Base-by-base conservation (phyloP, 805 yeast genomes). In the Brettanomyces nanus region DNA sequence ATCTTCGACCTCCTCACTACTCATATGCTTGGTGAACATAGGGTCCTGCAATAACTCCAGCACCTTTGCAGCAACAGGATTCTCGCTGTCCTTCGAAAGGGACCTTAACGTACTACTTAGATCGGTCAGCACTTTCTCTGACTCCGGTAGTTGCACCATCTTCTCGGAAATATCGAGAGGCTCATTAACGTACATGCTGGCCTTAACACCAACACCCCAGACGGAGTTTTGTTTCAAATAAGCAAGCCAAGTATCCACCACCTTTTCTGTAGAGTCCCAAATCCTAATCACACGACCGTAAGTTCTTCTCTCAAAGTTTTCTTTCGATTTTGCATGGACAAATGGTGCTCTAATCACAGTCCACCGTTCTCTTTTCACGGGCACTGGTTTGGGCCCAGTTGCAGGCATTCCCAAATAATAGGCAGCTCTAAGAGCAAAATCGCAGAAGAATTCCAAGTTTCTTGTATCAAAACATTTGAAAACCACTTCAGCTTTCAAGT, bases 281-380 rank as follows among this genome's bases (percentile, higher is more conserved):
- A 86, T 83, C 47, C 69, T 71, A 46, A 92, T 67, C 43, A 73
- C 58, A 45, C 95, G 75, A 50, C 80, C 77, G 58, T 76, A 84
- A 1, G 97, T 92, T 35, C 75, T 71, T 65, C 97, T 79, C 65
- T 85, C 84, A 63, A 84, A 92, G 68, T 90, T 92, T 65, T 90
- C 95, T 64, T 92, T 92, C 7, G 92, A 73, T 59, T 87, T 89
- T 37, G 97, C 95, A 54, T 85, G 92, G 17, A 84, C 95, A 58
- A 92, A 92, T 1, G 97, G 97, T 3, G 95, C 79, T 58, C 80
- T 75, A 52, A 82, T 87, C 31, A 92, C 95, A 0, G 98, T 92
- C 85, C 95, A 90, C 49, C 87, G 74, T 60, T 90, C 84, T 50
- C 79, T 75, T 55, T 77, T 81, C 3, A 82, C 77, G 45, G 77